Percentiles rank a stretch among this genome's conserved stretches.
Conservation (phyloP, 208 protist genomes). For the Herpetomonas samuelpessoai region DNA sequence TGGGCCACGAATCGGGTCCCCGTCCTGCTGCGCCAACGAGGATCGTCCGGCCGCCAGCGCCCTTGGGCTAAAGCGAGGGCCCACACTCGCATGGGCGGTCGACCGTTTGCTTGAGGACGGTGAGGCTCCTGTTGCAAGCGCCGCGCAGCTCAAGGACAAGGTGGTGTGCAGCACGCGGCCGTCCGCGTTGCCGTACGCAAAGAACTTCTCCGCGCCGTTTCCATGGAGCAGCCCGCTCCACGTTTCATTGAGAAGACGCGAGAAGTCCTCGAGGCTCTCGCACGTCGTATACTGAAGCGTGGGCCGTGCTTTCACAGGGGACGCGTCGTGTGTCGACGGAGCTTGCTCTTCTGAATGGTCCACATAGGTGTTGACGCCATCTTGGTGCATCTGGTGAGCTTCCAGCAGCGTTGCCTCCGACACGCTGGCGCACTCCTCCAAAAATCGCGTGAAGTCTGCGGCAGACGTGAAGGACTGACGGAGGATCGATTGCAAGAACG, state of each 20-base stretch:
- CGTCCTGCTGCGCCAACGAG: neutral
- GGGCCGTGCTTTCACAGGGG: neutral
- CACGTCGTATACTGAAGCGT: slow-evolving; percentile 17
- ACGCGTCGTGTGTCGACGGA: neutral
- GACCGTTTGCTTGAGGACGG: neutral
- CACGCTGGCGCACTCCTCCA: slow-evolving; percentile 27
- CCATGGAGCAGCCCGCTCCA: slow-evolving; percentile 29
- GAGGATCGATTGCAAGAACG: slow-evolving; percentile 44
- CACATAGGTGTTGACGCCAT: neutral
- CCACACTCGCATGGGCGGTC: neutral
- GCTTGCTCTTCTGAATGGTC: neutral
- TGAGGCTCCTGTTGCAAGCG: neutral
- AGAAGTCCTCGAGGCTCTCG: slow-evolving; percentile 34
- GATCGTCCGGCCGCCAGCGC: neutral
- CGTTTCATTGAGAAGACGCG: slow-evolving; percentile 13
- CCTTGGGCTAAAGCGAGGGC: neutral
- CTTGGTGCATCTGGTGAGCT: slow-evolving; percentile 21
- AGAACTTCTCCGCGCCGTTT: slow-evolving; percentile 31
- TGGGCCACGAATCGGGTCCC: neutral
- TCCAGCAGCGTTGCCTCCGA: slow-evolving; percentile 30
- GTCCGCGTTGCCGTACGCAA: slow-evolving; percentile 57
- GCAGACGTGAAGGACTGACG: slow-evolving; percentile 36
- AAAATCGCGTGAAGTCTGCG: slow-evolving; percentile 38
- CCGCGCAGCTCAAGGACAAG: slow-evolving; percentile 20
- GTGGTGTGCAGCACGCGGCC: slow-evolving; percentile 41